Conservation (phyloP, 768 basidiomycete genomes). For the Podaxis sp. region DNA sequence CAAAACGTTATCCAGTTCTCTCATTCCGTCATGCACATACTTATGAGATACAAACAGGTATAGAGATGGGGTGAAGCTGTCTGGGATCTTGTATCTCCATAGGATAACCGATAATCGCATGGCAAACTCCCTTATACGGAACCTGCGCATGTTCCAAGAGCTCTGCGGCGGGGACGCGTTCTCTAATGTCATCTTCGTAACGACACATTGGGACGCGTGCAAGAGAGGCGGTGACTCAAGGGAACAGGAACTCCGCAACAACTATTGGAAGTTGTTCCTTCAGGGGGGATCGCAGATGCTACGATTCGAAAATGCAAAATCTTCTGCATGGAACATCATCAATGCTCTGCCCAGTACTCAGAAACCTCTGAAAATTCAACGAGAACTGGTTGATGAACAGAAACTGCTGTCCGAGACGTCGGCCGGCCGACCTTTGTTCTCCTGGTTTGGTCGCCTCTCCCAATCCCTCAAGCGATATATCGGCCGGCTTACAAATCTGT, state of each 20-base stretch:
- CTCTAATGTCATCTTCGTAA: constrained; percentile 3
- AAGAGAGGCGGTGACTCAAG: neutral
- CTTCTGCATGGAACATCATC: constrained; percentile 15
- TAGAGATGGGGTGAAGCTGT: neutral
- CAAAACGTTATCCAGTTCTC: neutral
- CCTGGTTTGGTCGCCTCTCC: neutral
- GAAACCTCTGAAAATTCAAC: constrained; percentile 14
- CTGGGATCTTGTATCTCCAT: constrained; percentile 14
- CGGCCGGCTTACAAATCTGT: neutral
- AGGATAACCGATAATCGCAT: constrained; percentile 11
- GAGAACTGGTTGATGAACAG: constrained; percentile 17
- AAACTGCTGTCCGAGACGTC: constrained; percentile 13
- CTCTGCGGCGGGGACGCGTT: constrained; percentile 9
- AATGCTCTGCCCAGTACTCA: constrained; percentile 2
- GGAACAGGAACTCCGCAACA: constrained; percentile 2
- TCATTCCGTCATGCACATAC: neutral
- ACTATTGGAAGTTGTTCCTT: constrained; percentile 4
- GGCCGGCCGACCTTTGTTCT: constrained; percentile 12
- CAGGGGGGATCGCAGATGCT: constrained; percentile 1
- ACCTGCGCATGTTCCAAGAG: constrained; percentile 8
- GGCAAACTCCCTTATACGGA: neutral
- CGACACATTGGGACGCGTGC: constrained; percentile 13
- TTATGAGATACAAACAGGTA: neutral
- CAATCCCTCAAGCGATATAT: neutral
- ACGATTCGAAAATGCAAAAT: constrained; percentile 1